phyloP scores from a whole-genome alignment of 2,329 filamentous ascomycete species.

The Aspergillus hiratsukae region DNA sequence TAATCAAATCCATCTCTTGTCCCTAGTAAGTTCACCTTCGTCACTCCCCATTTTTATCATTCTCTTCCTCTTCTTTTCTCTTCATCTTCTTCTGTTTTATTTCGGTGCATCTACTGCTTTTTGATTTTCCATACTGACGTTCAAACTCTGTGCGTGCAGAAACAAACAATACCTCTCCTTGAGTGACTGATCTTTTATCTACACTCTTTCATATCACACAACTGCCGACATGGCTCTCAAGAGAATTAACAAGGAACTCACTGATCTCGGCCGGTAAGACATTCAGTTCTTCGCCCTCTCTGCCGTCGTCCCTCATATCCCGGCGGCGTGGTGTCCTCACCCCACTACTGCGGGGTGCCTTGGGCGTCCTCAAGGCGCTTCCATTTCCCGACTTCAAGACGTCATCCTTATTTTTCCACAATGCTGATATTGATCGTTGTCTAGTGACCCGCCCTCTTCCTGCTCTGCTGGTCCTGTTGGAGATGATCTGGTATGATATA shows the following conservation, averaged over 20 bases:
- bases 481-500: conserved; percentile 92
- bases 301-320: neutral
- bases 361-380: neutral
- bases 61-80: conserved; percentile 10
- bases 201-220: conserved; percentile 12
- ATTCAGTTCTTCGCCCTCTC: conserved; percentile 7
- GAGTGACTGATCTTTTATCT: conserved; percentile 1
- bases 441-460: conserved; percentile 93
- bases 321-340: conserved; percentile 5
- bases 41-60: conserved; percentile 6
- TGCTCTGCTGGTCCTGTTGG: conserved; percentile 96
- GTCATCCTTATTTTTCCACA: neutral
- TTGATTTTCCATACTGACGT: conserved; percentile 1
- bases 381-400: conserved; percentile 8
- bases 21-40: conserved; percentile 9
- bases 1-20: conserved; percentile 11
- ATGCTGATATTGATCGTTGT: conserved; percentile 4
- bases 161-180: conserved; percentile 13
- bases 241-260: conserved; percentile 52
- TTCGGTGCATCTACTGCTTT: neutral
- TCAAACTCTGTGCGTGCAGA: conserved; percentile 13
- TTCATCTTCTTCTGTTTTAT: neutral
- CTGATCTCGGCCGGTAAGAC: conserved; percentile 49
- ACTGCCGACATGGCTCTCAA: conserved; percentile 45
- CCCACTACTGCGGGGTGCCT: conserved; percentile 22